Percentiles rank a stretch among this genome's conserved stretches.
These are phyloP conservation scores for Oenanthe sinensis DNA, from an alignment of 129 eudicot genomes.

Conservation along the genomic window DNA sequence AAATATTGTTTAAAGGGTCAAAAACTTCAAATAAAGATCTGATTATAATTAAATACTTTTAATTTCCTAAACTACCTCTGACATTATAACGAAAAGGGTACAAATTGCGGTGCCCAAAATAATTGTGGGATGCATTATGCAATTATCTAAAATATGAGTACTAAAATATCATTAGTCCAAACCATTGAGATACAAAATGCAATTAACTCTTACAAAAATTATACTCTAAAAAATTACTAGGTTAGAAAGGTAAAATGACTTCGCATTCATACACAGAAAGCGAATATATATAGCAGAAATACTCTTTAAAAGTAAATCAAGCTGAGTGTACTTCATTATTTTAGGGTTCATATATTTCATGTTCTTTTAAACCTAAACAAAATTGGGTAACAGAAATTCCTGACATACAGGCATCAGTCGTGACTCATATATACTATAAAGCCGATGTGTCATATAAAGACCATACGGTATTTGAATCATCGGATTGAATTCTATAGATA, in stretches of 20 bases:
- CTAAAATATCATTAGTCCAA: too few relatives aligned
- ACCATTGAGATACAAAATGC: too few relatives aligned
- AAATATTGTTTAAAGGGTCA: too few relatives aligned
- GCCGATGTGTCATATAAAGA: constrained; percentile 1
- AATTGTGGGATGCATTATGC: too few relatives aligned
- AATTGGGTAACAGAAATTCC: background rate
- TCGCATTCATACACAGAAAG: background rate
- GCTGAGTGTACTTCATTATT: background rate
- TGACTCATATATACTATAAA: constrained; percentile 9
- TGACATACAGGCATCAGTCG: background rate
- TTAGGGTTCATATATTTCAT: background rate
- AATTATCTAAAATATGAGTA: too few relatives aligned
- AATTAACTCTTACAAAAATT: too few relatives aligned
- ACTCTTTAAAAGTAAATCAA: background rate
- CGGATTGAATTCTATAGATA: constrained; percentile 15
- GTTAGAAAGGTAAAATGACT: background rate
- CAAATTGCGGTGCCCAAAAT: too few relatives aligned
- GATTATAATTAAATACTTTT: too few relatives aligned
- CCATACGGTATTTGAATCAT: background rate
- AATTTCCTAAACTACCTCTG: too few relatives aligned
- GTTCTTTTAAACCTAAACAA: background rate
- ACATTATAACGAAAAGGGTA: too few relatives aligned
- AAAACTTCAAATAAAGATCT: too few relatives aligned
- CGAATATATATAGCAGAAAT: background rate
- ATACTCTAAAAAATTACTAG: background rate